Evolutionary conservation across 441 rosid species (phyloP).

Genomic region (Caryocar brasiliense): DNA sequence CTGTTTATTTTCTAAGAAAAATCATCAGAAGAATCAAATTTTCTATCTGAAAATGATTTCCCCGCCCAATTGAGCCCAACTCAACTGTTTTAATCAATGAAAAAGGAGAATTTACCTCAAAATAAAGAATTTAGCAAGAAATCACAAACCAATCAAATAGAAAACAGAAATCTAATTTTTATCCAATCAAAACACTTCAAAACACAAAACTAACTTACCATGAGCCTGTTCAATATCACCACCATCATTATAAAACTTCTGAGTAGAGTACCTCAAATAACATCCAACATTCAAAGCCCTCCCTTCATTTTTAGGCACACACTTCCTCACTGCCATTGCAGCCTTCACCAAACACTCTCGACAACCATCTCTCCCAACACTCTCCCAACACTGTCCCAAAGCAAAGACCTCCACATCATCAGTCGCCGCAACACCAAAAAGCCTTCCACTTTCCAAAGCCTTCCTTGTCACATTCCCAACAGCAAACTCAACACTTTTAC

Average conservation of each 20-base stretch:
- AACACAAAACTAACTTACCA: constrained; percentile 22
- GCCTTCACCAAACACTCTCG: constrained; percentile 52
- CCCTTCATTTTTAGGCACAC: constrained; percentile 48
- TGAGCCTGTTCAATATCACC: constrained; percentile 10
- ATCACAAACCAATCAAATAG: neutral
- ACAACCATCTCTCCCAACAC: constrained; percentile 37
- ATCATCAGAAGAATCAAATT: too few species aligned
- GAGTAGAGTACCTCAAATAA: constrained; percentile 55
- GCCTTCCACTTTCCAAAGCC: constrained; percentile 36
- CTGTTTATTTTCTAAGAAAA: neutral
- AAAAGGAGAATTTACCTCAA: neutral
- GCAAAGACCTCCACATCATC: constrained; percentile 45
- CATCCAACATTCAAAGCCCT: constrained; percentile 67
- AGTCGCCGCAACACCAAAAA: constrained; percentile 36
- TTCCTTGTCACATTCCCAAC: constrained; percentile 30
- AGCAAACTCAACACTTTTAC: constrained; percentile 24
- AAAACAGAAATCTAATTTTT: neutral
- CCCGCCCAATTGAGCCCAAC: neutral
- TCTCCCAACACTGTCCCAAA: constrained; percentile 78
- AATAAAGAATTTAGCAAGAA: too few species aligned
- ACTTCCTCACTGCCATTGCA: constrained; percentile 25
- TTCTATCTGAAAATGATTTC: neutral
- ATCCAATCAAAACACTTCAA: neutral
- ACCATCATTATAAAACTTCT: constrained; percentile 30
- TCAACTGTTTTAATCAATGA: neutral